Percentiles rank a stretch among this genome's conserved stretches.
These are phyloP conservation scores for Poa pratensis DNA, from an alignment of 176 grass and related monocot species.

Conservation along the genomic window DNA sequence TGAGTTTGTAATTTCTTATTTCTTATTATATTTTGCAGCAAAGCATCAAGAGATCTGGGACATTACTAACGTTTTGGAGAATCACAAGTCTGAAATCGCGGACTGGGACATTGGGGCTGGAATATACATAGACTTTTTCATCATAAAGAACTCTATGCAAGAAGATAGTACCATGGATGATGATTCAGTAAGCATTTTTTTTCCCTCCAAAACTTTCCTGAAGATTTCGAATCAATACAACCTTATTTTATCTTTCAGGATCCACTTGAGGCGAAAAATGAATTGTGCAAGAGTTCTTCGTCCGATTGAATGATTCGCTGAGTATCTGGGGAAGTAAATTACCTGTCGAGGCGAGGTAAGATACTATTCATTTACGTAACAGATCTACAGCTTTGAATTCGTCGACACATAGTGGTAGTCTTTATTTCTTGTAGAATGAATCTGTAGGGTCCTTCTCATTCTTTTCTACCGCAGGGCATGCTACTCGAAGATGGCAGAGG, in stretches of 20 bases:
- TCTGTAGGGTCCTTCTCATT: slow-evolving; percentile 20
- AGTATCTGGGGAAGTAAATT: slow-evolving; percentile 86
- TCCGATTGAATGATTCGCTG: slow-evolving; percentile 79
- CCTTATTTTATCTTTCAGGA: slow-evolving; percentile 56
- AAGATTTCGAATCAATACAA: slow-evolving; percentile 22
- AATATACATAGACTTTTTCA: slow-evolving; percentile 86
- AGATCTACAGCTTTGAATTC: slow-evolving; percentile 2
- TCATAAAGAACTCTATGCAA: slow-evolving; percentile 68
- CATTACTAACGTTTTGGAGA: slow-evolving; percentile 74
- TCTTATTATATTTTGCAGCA: slow-evolving; percentile 44
- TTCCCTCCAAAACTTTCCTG: neutral
- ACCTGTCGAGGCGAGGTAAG: slow-evolving; percentile 81
- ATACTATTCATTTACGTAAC: neutral
- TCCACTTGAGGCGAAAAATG: slow-evolving; percentile 69
- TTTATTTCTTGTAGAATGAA: neutral
- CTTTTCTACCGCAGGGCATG: slow-evolving; percentile 56
- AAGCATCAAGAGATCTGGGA: slow-evolving; percentile 87
- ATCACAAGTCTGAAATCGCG: slow-evolving; percentile 86
- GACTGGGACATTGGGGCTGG: slow-evolving; percentile 90
- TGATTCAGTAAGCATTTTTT: slow-evolving; percentile 56
- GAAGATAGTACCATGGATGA: slow-evolving; percentile 69
- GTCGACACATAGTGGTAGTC: neutral
- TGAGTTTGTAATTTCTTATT: slow-evolving; percentile 12
- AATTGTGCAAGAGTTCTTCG: slow-evolving; percentile 70
- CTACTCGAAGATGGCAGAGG: slow-evolving; percentile 87